phyloP scores from a whole-genome alignment of 352 stramenopile species.

The Elongisporangium undulatum region DNA sequence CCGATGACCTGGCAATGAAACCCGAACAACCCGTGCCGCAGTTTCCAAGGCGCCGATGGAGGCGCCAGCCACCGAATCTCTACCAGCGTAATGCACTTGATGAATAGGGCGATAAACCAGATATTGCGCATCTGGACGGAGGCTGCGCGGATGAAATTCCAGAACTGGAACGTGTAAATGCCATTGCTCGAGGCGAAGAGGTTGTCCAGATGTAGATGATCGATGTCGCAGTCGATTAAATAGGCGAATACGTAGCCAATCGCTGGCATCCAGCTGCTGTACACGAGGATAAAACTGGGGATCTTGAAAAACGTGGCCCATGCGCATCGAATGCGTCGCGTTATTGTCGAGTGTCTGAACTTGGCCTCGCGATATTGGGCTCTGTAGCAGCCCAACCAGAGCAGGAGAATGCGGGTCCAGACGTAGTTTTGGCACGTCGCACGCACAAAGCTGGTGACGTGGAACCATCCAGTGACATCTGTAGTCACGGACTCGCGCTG shows the following conservation, averaged over 20 bases:
- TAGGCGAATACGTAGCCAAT: slow-evolving; percentile 30
- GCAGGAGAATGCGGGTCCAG: slow-evolving; percentile 31
- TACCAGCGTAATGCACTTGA: slow-evolving; percentile 5
- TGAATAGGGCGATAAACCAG: slow-evolving; percentile 33
- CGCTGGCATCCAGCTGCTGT: slow-evolving; percentile 39
- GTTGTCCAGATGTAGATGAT: slow-evolving; percentile 1
- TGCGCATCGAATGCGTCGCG: background rate
- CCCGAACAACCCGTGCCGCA: background rate
- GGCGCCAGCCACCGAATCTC: background rate
- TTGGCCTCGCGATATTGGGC: slow-evolving; percentile 2
- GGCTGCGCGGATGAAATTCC: slow-evolving; percentile 18
- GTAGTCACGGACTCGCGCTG: slow-evolving; percentile 29
- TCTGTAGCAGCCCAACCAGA: slow-evolving; percentile 21
- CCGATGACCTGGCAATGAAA: background rate
- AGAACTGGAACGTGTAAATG: background rate
- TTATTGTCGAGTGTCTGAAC: too few relatives aligned
- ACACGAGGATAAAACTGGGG: slow-evolving; percentile 49
- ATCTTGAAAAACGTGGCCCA: slow-evolving; percentile 26
- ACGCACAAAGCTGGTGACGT: slow-evolving; percentile 22
- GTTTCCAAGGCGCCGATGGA: background rate
- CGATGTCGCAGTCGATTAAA: slow-evolving; percentile 35
- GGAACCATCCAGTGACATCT: slow-evolving; percentile 28
- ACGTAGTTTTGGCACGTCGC: slow-evolving; percentile 34
- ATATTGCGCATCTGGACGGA: slow-evolving; percentile 42
- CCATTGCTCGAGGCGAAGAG: background rate